Evolutionary conservation across 78 protist species (phyloP).

Genomic region (Andalucia godoyi): DNA sequence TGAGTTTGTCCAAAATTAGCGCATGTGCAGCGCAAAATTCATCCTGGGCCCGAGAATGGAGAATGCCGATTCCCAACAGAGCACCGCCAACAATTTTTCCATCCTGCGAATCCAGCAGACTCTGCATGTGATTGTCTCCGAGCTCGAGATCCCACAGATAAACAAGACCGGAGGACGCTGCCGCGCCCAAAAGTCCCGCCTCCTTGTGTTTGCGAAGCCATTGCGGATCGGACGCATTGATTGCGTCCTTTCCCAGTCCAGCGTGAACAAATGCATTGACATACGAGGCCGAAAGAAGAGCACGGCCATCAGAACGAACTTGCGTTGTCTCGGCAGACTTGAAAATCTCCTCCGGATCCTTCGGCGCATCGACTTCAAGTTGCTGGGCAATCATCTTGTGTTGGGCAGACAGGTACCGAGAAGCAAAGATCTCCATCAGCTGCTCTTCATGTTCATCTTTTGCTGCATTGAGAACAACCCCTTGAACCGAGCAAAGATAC

Average conservation of each 20-base stretch:
- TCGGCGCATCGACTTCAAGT: constrained; percentile 86
- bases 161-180: constrained; percentile 91
- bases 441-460: constrained; percentile 28
- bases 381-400: constrained; percentile 70
- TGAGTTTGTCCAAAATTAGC: constrained; percentile 40
- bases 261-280: constrained; percentile 93
- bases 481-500: constrained; percentile 55
- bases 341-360: constrained; percentile 93
- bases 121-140: constrained; percentile 71
- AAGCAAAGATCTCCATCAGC: constrained; percentile 56
- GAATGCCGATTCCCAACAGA: constrained; percentile 80
- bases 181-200: constrained; percentile 81
- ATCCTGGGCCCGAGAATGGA: constrained; percentile 45
- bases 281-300: constrained; percentile 82
- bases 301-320: constrained; percentile 66
- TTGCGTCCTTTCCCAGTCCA: constrained; percentile 81
- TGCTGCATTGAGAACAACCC: background rate
- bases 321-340: constrained; percentile 53
- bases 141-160: constrained; percentile 89
- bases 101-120: constrained; percentile 52
- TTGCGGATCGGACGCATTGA: constrained; percentile 43
- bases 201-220: constrained; percentile 89
- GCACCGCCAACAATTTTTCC: constrained; percentile 88
- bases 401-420: too few species aligned
- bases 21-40: constrained; percentile 88